A percentile compares a stretch with the other conserved stretches of the same genome.
Conservation (phyloP, 108 stramenopile species). For the Cyclotella kingstonii region DNA sequence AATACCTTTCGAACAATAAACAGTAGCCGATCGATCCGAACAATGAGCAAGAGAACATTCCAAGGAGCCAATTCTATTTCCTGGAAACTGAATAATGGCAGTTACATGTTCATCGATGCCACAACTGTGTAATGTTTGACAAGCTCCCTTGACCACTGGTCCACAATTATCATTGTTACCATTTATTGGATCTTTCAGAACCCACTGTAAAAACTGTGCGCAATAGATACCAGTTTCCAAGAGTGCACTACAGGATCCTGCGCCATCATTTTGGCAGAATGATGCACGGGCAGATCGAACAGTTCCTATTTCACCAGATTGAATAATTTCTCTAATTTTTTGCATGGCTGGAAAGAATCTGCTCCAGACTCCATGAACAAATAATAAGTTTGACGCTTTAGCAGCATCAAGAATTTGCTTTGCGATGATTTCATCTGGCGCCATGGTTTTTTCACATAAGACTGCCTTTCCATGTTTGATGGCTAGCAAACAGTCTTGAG, state of each 20-base stretch:
- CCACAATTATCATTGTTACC: conserved; percentile 5
- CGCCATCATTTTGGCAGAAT: conserved; percentile 56
- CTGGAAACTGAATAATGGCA: conserved; percentile 47
- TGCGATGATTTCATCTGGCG: conserved; percentile 29
- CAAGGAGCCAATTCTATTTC: conserved; percentile 42
- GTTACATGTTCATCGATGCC: conserved; percentile 51
- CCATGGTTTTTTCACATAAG: conserved; percentile 55
- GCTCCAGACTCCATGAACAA: conserved; percentile 53
- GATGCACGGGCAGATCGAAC: conserved; percentile 46
- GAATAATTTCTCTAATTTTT: conserved; percentile 40
- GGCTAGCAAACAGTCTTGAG: conserved; percentile 35
- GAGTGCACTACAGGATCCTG: conserved; percentile 43
- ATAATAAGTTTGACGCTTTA: conserved; percentile 18
- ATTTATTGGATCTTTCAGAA: conserved; percentile 10
- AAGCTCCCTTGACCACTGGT: conserved; percentile 43
- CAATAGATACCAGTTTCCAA: conserved; percentile 58
- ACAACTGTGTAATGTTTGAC: conserved; percentile 25
- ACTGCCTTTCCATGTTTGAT: conserved; percentile 41
- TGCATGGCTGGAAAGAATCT: conserved; percentile 57
- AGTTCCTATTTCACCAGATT: conserved; percentile 42
- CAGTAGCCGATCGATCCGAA: conserved; percentile 38
- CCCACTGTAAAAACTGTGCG: conserved; percentile 61
- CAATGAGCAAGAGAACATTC: conserved; percentile 47
- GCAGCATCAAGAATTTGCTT: conserved; percentile 31
- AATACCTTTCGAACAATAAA: conserved; percentile 45